Percentiles rank a stretch among this genome's conserved stretches.
Evolutionary conservation across 441 rosid species (phyloP).

Genomic region (Erodium moschatum): DNA sequence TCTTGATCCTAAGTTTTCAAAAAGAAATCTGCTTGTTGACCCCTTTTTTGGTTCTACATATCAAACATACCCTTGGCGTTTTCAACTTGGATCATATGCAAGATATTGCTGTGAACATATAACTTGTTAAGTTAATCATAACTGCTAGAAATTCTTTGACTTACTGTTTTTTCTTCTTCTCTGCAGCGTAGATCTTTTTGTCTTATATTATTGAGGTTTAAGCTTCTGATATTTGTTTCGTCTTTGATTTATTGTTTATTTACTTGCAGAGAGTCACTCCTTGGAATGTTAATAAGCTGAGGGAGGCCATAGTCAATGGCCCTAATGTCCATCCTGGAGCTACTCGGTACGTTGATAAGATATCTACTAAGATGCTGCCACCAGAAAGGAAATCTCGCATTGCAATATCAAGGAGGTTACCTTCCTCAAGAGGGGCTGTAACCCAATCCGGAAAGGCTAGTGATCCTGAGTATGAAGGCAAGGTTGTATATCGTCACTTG

Average conservation of each 20-base stretch:
- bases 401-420: constrained; percentile 64
- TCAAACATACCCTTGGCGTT: not conserved
- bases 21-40: not conserved
- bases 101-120: too few relatives aligned
- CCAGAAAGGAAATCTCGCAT: constrained; percentile 43
- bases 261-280: constrained; percentile 76
- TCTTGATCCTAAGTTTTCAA: not conserved
- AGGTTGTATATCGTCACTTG: constrained; percentile 80
- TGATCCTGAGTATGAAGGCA: constrained; percentile 65
- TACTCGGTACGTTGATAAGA: constrained; percentile 70
- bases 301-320: constrained; percentile 79
- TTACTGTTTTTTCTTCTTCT: not conserved
- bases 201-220: constrained; percentile 3
- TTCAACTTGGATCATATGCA: not conserved
- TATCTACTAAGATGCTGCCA: constrained; percentile 47
- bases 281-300: constrained; percentile 68
- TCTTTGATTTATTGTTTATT: constrained; percentile 13
- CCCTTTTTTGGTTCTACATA: not conserved
- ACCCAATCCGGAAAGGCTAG: constrained; percentile 52
- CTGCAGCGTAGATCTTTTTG: not conserved
- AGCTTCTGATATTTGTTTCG: constrained; percentile 3
- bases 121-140: too few relatives aligned
- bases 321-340: constrained; percentile 90
- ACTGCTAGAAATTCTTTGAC: not conserved
- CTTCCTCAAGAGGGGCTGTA: constrained; percentile 69